Evolutionary conservation across 495 filamentous ascomycete species (phyloP).

Genomic region (Paragyromitra xinjiangensis): DNA sequence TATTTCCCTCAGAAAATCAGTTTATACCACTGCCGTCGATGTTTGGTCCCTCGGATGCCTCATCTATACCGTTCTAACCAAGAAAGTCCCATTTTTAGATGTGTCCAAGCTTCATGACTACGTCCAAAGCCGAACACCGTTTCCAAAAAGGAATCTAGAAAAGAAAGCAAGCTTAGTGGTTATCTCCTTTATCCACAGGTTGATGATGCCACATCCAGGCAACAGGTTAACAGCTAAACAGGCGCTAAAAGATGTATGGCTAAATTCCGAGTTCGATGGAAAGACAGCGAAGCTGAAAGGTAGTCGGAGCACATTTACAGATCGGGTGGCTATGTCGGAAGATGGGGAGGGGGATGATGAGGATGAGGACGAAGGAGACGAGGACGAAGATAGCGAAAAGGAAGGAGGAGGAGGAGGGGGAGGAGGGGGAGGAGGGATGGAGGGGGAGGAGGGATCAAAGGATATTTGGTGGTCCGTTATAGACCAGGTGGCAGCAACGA

Average conservation of each 20-base stretch:
- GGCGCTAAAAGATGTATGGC: neutral
- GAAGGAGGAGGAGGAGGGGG: too few relatives aligned
- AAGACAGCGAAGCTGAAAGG: too few relatives aligned
- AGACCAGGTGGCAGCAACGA: too few relatives aligned
- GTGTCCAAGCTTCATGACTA: neutral
- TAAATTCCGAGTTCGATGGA: neutral
- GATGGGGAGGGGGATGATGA: too few relatives aligned
- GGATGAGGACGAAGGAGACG: too few relatives aligned
- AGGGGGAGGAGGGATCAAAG: too few relatives aligned
- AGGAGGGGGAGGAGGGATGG: too few relatives aligned
- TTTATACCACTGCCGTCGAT: conserved; percentile 15
- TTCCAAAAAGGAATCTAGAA: neutral
- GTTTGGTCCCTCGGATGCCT: conserved; percentile 20
- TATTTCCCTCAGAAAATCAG: neutral
- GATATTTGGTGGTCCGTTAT: too few relatives aligned
- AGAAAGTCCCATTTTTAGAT: neutral
- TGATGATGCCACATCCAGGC: neutral
- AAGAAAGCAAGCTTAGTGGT: neutral
- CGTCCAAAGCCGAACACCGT: neutral
- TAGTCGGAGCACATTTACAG: too few relatives aligned
- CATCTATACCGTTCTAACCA: neutral
- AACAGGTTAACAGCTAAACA: neutral
- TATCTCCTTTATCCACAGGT: neutral
- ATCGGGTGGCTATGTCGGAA: too few relatives aligned
- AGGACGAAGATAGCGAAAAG: too few relatives aligned